phyloP scores from a whole-genome alignment of 805 yeast species.

The Metschnikowia bowlesiae region DNA sequence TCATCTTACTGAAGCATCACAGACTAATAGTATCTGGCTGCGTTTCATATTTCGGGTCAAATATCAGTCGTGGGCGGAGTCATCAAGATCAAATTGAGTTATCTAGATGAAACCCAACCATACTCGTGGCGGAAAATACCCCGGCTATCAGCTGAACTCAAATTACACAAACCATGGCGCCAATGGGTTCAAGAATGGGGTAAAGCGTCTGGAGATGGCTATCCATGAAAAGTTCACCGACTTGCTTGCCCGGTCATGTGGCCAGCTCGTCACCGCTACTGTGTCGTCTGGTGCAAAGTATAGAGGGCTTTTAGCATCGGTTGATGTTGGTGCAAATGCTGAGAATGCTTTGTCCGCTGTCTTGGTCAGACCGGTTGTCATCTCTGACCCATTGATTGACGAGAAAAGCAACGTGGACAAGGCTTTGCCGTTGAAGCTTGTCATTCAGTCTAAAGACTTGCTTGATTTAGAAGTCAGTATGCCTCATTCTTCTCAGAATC shows the following conservation, averaged over 20 bases:
- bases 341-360: constrained; percentile 51
- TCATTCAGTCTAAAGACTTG: constrained; percentile 48
- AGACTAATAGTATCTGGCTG: background rate
- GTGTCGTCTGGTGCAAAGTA: constrained; percentile 57
- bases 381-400: constrained; percentile 21
- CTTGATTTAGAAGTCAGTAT: constrained; percentile 41
- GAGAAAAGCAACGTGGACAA: constrained; percentile 27
- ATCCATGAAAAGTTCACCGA: constrained; percentile 4
- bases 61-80: background rate
- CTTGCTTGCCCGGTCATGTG: constrained; percentile 26
- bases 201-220: constrained; percentile 1
- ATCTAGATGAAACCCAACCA: constrained; percentile 7
- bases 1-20: background rate
- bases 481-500: background rate
- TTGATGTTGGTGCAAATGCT: constrained; percentile 30
- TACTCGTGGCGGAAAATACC: constrained; percentile 10
- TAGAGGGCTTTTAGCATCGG: constrained; percentile 55
- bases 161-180: background rate
- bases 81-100: background rate
- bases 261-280: constrained; percentile 54
- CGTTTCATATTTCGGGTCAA: background rate
- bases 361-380: constrained; percentile 46
- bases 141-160: constrained; percentile 1
- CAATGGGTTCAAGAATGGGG: background rate
- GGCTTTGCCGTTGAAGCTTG: constrained; percentile 41